These are phyloP conservation scores for Cucurbitaria berberidis DNA, from an alignment of 2,329 filamentous ascomycete genomes.

Conservation along the genomic window DNA sequence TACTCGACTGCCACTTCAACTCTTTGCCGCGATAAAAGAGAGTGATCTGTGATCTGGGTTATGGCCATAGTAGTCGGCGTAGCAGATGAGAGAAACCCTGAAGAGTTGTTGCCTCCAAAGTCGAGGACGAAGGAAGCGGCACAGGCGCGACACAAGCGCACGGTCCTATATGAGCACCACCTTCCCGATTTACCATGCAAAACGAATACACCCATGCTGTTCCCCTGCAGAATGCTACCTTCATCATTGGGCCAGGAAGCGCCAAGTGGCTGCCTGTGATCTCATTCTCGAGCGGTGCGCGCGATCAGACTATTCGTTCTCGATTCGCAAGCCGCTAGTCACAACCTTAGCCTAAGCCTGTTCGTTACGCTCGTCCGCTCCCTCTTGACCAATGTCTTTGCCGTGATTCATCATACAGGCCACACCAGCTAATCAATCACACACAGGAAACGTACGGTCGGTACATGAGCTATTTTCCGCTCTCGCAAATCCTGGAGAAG, in stretches of 20 bases:
- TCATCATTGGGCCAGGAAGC: not conserved
- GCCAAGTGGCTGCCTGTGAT: not conserved
- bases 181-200: not conserved
- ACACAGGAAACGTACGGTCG: not conserved
- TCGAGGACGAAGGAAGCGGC: not conserved
- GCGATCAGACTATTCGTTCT: too few relatives aligned
- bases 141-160: not conserved
- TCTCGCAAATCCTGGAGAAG: too few relatives aligned
- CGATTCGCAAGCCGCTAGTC: too few relatives aligned
- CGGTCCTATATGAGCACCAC: not conserved
- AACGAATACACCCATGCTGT: not conserved
- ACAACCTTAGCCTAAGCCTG: too few relatives aligned
- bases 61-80: conserved; percentile 4
- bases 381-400: not conserved
- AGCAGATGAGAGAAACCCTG: not conserved
- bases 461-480: too few relatives aligned
- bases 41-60: not conserved
- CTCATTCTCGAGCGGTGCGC: too few relatives aligned
- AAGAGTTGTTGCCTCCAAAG: too few relatives aligned
- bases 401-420: not conserved
- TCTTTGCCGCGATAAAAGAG: not conserved
- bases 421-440: not conserved
- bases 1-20: not conserved
- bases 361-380: not conserved
- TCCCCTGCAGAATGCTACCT: not conserved